Base-by-base conservation (phyloP, 1,284 basidiomycete genomes). In the Leccinum pallidistipes region DNA sequence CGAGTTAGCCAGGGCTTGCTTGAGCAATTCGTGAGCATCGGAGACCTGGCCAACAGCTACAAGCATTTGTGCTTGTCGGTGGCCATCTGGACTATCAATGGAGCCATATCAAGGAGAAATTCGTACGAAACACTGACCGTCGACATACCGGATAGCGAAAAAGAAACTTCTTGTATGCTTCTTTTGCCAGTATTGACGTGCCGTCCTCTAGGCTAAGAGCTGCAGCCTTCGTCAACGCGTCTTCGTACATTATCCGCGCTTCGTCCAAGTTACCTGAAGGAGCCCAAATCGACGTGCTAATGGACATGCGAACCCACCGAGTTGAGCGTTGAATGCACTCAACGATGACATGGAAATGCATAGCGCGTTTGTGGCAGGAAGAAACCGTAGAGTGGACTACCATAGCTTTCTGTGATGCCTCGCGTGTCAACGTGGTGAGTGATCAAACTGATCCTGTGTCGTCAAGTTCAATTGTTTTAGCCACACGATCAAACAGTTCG, bases 71-170 rank as follows among this genome's bases (percentile, higher is more conserved):
- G 94, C 93, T 66, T 92, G 88, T 36, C 95, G 90, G 45, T 98
- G 65, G 95, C 95, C 96, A 68, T 50, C 61, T 18, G 24, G 11
- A 18, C 2, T 2, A 40, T 69, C 34, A 64, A 57, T 32, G 8
- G 32, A 29, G 12, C 56, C 21, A 51, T 50, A 21, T 45, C 11
- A 61, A 40, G 47, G 34, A 24, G 50, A 61, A 56, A 16, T 9
- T 52, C 6, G 0, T 5, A 32, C 10, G 29, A 36, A 54, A 34
- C 21, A 79, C 88, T 62, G 68, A 95, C 95, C 95, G 73, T 97
- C 95, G 52, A 94, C 85, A 73, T 97, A 97, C 95, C 0, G 94
- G 92, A 79, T 98, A 95, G 60, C 91, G 83, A 16, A 85, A 79
- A 31, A 97, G 76, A 6, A 98, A 80, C 71, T 94, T 93, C 53